Conservation (phyloP, 2,329 filamentous ascomycete genomes). For the Monilinia vaccinii-corymbosi region DNA sequence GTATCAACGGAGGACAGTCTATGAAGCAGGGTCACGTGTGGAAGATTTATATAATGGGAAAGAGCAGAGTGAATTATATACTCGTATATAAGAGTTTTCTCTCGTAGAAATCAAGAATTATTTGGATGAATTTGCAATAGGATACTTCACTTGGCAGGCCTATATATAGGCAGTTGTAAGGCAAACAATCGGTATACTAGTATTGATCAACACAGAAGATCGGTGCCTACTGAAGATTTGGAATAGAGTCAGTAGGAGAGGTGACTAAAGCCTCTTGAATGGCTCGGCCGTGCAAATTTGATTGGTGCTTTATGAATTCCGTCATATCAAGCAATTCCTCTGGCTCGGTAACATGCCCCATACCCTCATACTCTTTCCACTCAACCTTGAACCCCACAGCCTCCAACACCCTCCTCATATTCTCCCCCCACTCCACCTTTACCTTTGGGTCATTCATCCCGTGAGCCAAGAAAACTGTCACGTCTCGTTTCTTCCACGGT, state of each 20-base stretch:
- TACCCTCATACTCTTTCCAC: neutral
- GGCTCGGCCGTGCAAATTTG: too few species aligned
- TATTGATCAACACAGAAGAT: neutral
- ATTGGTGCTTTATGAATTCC: neutral
- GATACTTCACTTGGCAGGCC: too few species aligned
- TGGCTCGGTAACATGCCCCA: neutral
- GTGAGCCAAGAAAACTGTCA: conserved; percentile 14
- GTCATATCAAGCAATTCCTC: neutral
- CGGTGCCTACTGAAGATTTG: too few species aligned
- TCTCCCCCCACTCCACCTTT: conserved; percentile 16
- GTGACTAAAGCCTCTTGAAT: neutral
- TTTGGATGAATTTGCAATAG: neutral
- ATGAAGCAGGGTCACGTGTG: too few species aligned
- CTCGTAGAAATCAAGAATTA: neutral
- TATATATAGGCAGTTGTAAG: neutral
- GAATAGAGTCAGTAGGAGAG: neutral
- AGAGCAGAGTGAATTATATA: too few species aligned
- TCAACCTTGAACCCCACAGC: neutral
- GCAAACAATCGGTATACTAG: neutral
- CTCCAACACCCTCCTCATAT: conserved; percentile 9
- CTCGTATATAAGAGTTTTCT: too few species aligned
- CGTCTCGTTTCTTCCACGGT: neutral
- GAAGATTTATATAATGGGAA: too few species aligned
- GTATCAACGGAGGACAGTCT: too few species aligned
- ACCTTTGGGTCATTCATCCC: conserved; percentile 21